phyloP scores from a whole-genome alignment of 495 filamentous ascomycete genomes.

The Mytilinidion resinicola region DNA sequence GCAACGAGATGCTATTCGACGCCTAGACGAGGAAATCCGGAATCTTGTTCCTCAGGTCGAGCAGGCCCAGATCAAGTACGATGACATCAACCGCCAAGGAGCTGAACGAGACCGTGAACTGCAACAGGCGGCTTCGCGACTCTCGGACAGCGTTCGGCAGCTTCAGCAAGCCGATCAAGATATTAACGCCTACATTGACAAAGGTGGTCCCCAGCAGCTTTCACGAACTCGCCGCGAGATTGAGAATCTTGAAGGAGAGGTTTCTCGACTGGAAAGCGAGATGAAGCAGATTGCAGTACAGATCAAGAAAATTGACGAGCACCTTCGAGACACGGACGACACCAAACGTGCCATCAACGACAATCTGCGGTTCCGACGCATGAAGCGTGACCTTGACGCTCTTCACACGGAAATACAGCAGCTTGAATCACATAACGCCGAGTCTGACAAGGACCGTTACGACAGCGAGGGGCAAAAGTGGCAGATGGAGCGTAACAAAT shows the following conservation, averaged over 20 bases:
- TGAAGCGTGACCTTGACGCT: slow-evolving; percentile 56
- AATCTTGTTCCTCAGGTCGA: slow-evolving; percentile 63
- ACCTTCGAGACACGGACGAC: slow-evolving; percentile 67
- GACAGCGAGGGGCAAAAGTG: slow-evolving; percentile 57
- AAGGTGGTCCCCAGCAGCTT: slow-evolving; percentile 68
- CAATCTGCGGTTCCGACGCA: slow-evolving; percentile 77
- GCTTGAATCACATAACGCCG: slow-evolving; percentile 72
- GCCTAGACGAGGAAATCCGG: slow-evolving; percentile 64
- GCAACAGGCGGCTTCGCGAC: slow-evolving; percentile 60
- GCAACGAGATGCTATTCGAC: slow-evolving; percentile 60
- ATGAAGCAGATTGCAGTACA: slow-evolving; percentile 56
- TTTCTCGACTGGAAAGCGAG: slow-evolving; percentile 59
- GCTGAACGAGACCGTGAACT: slow-evolving; percentile 67
- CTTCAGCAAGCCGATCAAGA: slow-evolving; percentile 66
- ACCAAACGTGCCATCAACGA: slow-evolving; percentile 78
- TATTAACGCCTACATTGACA: slow-evolving; percentile 72
- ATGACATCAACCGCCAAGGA: slow-evolving; percentile 66
- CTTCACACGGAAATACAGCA: slow-evolving; percentile 66
- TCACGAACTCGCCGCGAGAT: slow-evolving; percentile 63
- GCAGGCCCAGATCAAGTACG: slow-evolving; percentile 64
- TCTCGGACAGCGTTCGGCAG: slow-evolving; percentile 68
- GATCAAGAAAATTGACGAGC: slow-evolving; percentile 71
- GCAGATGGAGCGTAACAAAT: slow-evolving; percentile 54
- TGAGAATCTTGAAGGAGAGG: slow-evolving; percentile 56
- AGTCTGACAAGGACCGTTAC: slow-evolving; percentile 71